Evolutionary conservation across 2,329 filamentous ascomycete genomes (phyloP).

Genomic region (Epichloe gansuensis): DNA sequence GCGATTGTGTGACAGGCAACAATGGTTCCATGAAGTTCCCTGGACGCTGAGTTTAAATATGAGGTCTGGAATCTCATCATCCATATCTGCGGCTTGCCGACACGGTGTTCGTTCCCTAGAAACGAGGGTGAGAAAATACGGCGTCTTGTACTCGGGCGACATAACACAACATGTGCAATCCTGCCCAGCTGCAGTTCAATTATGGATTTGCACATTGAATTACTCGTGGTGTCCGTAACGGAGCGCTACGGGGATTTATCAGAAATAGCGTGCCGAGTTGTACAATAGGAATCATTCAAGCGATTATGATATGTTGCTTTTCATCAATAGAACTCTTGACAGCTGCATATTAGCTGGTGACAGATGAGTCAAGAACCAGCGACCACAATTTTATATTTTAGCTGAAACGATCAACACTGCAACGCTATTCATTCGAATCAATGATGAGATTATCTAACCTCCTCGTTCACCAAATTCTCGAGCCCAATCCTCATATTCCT

Average conservation of each 20-base stretch:
- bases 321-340: not conserved
- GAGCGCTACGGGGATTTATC: not conserved
- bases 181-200: not conserved
- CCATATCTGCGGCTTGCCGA: not conserved
- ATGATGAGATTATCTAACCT: constrained; percentile 33
- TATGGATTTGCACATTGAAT: not conserved
- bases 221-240: not conserved
- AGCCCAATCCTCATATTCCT: constrained; percentile 91
- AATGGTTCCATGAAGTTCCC: not conserved
- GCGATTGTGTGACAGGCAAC: not conserved
- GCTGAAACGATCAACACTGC: not conserved
- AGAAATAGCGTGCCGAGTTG: not conserved
- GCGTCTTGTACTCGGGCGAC: not conserved
- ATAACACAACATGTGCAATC: not conserved
- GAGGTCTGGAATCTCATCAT: not conserved
- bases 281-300: not conserved
- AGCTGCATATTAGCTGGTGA: not conserved
- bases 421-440: not conserved
- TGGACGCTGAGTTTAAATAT: not conserved
- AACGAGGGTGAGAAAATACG: not conserved
- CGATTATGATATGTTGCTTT: not conserved
- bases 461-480: constrained; percentile 84
- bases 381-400: not conserved
- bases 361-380: not conserved
- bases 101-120: too few species aligned